These are phyloP conservation scores for Coemansia sp. DNA, from an alignment of 192 early-diverging fungal genomes.

Conservation along the genomic window DNA sequence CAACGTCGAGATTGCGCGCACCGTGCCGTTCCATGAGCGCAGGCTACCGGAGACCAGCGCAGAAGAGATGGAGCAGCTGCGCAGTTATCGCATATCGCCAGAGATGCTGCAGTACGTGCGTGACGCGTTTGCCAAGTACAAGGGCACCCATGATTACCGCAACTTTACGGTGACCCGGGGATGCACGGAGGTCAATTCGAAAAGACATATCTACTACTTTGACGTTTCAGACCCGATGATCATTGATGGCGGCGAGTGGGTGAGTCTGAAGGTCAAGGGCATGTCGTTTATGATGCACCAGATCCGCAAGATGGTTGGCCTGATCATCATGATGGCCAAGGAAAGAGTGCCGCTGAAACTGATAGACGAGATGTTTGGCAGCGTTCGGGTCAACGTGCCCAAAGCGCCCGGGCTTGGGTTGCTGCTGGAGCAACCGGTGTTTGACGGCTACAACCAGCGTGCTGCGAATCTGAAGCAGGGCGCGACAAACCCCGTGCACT, in stretches of 20 bases:
- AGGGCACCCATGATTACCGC: conserved; percentile 90
- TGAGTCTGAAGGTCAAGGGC: conserved; percentile 88
- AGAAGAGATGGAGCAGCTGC: conserved; percentile 63
- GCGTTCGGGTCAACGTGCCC: conserved; percentile 86
- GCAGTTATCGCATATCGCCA: conserved; percentile 65
- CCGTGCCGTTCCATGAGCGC: conserved; percentile 31
- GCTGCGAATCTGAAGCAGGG: conserved; percentile 21
- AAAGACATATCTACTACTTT: conserved; percentile 84
- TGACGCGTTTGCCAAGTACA: conserved; percentile 67
- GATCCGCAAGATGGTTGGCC: conserved; percentile 98
- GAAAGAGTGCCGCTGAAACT: conserved; percentile 67
- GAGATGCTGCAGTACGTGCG: conserved; percentile 68
- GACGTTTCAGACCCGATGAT: conserved; percentile 71
- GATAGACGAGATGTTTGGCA: conserved; percentile 66
- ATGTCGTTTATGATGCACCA: conserved; percentile 99
- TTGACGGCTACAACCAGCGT: conserved; percentile 65
- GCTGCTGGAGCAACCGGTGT: conserved; percentile 79
- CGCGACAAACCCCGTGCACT: conserved; percentile 52
- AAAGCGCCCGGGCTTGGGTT: conserved; percentile 93
- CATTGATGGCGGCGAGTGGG: conserved; percentile 79
- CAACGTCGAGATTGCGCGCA: conserved; percentile 43
- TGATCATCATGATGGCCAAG: conserved; percentile 82
- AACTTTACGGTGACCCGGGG: conserved; percentile 88
- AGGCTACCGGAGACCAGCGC: conserved; percentile 38
- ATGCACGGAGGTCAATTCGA: conserved; percentile 74